These are phyloP conservation scores for Eucalyptus rudis DNA, from an alignment of 345 rosid genomes.

Conservation along the genomic window DNA sequence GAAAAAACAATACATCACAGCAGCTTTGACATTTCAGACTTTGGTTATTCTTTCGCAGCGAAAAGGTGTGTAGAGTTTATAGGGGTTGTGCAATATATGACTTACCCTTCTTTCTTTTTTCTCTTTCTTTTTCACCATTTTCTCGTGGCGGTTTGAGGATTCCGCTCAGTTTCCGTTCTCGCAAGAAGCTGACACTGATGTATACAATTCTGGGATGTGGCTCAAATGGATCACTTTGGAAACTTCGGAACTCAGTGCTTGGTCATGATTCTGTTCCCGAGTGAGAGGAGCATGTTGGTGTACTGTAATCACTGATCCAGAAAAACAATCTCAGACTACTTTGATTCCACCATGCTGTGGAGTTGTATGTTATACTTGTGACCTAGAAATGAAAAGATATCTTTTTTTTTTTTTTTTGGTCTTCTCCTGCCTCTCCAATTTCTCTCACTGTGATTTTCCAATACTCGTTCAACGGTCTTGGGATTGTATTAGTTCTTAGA, in stretches of 20 bases:
- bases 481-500: neutral
- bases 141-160: neutral
- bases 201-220: neutral
- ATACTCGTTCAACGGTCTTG: neutral
- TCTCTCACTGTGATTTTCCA: neutral
- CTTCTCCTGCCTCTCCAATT: neutral
- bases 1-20: neutral
- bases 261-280: neutral
- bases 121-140: neutral
- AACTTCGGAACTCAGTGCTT: neutral
- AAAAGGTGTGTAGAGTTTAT: neutral
- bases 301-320: neutral
- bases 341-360: neutral
- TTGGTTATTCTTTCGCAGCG: neutral
- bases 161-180: neutral
- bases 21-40: neutral
- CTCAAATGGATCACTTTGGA: neutral
- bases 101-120: neutral
- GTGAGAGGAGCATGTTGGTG: neutral
- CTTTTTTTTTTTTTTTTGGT: neutral
- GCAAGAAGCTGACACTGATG: neutral
- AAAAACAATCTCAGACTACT: neutral
- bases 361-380: neutral
- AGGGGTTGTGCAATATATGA: neutral
- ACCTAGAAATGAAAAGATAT: neutral